Percentiles rank a stretch among this genome's conserved stretches.
Conservation (phyloP, 495 filamentous ascomycete species). For the Hypoxylon fuscum region DNA sequence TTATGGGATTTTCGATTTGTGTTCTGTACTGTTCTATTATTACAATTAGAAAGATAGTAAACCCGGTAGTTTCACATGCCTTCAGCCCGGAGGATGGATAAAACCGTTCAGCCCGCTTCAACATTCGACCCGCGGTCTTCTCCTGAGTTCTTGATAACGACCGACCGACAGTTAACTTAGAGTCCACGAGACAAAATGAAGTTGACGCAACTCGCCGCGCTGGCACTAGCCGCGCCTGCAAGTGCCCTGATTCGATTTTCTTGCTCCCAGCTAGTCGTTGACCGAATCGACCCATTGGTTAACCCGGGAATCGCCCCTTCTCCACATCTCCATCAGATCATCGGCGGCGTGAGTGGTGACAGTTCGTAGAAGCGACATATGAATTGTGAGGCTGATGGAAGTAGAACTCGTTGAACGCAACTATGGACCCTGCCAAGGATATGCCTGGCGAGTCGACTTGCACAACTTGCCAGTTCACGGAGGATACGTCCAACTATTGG, state of each 20-base stretch:
- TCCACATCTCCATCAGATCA: conserved; percentile 48
- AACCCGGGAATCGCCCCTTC: conserved; percentile 45
- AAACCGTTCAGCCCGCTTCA: conserved; percentile 11
- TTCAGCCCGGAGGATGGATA: conserved; percentile 10
- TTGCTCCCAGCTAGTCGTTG: conserved; percentile 46
- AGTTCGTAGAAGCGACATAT: neutral
- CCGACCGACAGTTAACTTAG: conserved; percentile 2
- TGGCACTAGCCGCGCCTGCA: conserved; percentile 44
- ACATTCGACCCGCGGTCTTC: conserved; percentile 2
- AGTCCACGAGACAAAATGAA: conserved; percentile 40
- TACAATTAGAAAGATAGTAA: neutral
- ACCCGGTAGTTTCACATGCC: neutral
- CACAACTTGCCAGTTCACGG: conserved; percentile 46
- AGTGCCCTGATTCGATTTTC: conserved; percentile 48
- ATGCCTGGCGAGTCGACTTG: conserved; percentile 41
- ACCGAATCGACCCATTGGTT: conserved; percentile 48
- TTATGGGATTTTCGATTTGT: neutral
- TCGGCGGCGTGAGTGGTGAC: conserved; percentile 42
- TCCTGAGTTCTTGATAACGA: conserved; percentile 3
- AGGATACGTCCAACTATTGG: conserved; percentile 54
- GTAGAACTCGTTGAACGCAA: conserved; percentile 45
- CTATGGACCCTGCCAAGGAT: conserved; percentile 46
- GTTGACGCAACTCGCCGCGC: conserved; percentile 37
- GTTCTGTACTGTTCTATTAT: conserved; percentile 6
- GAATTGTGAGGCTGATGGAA: conserved; percentile 9